Evolutionary conservation across 2,329 filamentous ascomycete species (phyloP).

Genomic region (Pyrenophora teres): DNA sequence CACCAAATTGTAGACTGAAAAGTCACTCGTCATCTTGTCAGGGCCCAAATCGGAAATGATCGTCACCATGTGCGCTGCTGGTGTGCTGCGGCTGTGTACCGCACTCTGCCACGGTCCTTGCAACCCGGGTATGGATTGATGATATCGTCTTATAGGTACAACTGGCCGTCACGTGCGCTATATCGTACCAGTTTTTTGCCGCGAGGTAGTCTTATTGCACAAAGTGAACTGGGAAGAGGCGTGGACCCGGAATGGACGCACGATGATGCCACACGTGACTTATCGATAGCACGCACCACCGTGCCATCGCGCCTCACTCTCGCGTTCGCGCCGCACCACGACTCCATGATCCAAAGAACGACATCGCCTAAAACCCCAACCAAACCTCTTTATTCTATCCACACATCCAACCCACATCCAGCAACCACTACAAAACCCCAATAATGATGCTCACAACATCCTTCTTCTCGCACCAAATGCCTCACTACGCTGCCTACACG

Average conservation of each 20-base stretch:
- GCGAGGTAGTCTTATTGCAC: too few species aligned
- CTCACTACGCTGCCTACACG: conserved; percentile 34
- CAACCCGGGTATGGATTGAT: too few species aligned
- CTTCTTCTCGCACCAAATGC: conserved; percentile 29
- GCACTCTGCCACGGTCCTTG: too few species aligned
- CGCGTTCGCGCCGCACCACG: conserved; percentile 11
- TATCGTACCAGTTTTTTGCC: too few species aligned
- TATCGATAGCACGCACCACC: conserved; percentile 19
- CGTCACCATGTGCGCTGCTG: too few species aligned
- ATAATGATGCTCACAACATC: conserved; percentile 39
- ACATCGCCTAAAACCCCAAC: conserved; percentile 1
- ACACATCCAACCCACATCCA: not conserved
- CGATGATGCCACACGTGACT: conserved; percentile 1
- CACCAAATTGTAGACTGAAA: too few species aligned
- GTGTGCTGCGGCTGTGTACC: too few species aligned
- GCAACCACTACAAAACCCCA: not conserved
- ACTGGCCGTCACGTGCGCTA: too few species aligned
- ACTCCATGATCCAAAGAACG: not conserved
- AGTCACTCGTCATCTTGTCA: too few species aligned
- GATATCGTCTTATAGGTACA: too few species aligned
- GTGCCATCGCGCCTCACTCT: conserved; percentile 13
- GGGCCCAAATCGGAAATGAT: too few species aligned
- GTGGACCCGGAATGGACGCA: not conserved
- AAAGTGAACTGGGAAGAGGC: too few species aligned
- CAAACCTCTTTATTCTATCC: conserved; percentile 1